Conservation (phyloP, 176 grass and related monocot species). For the Rhynchospora tenuis region DNA sequence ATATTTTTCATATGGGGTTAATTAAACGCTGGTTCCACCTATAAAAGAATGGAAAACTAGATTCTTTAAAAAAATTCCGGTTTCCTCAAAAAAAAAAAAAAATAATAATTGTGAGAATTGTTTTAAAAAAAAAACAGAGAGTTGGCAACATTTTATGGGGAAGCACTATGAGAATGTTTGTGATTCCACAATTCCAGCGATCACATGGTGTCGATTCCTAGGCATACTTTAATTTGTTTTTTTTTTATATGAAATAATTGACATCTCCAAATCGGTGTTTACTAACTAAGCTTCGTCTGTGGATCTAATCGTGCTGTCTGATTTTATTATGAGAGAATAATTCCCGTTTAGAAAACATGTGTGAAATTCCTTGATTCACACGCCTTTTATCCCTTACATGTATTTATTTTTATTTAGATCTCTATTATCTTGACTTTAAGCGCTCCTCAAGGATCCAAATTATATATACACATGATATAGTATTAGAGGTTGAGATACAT, state of each 20-base stretch:
- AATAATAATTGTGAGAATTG: background rate
- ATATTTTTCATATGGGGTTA: background rate
- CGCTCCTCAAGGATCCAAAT: too few relatives aligned
- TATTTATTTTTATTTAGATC: too few relatives aligned
- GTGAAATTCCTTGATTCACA: too few relatives aligned
- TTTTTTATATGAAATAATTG: background rate
- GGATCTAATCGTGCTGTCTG: background rate
- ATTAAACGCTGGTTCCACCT: too few relatives aligned
- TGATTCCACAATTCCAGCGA: constrained; percentile 1
- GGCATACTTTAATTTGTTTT: background rate
- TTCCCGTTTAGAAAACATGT: too few relatives aligned
- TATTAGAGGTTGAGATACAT: too few relatives aligned
- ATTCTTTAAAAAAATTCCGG: too few relatives aligned
- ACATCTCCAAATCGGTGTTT: background rate
- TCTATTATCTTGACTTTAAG: too few relatives aligned
- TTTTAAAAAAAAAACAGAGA: background rate
- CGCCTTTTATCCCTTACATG: too few relatives aligned
- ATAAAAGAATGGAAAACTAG: too few relatives aligned
- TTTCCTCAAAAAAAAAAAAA: background rate
- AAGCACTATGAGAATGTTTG: constrained; percentile 4
- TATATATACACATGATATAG: too few relatives aligned
- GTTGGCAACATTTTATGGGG: background rate
- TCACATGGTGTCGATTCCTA: constrained; percentile 3
- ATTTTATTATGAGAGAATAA: background rate
- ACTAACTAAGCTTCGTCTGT: background rate